phyloP scores from a whole-genome alignment of 306 rosid genomes.

The Gleditsia sinensis region DNA sequence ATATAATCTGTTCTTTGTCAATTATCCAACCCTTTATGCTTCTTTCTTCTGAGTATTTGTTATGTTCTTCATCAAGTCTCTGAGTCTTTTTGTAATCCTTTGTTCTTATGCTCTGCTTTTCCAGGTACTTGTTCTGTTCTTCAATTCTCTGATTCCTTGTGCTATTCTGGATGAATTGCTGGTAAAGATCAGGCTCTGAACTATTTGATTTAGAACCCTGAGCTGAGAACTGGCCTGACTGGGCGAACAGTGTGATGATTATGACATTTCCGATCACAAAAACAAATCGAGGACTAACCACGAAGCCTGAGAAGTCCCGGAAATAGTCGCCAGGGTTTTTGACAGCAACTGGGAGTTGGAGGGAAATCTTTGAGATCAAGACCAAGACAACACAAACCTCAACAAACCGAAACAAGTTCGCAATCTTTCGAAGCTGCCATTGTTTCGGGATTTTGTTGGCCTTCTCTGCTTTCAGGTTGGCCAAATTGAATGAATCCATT shows the following conservation, averaged over 20 bases:
- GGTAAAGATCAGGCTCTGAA: conserved; percentile 47
- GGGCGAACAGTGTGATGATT: conserved; percentile 66
- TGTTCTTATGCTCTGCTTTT: conserved; percentile 10
- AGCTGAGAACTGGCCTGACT: conserved; percentile 60
- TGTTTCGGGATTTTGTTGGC: conserved; percentile 56
- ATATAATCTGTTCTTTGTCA: background rate
- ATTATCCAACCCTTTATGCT: background rate
- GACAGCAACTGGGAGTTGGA: conserved; percentile 54
- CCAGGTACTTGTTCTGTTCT: background rate
- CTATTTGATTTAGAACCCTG: conserved; percentile 28
- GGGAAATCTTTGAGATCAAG: conserved; percentile 59
- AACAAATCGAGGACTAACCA: conserved; percentile 66
- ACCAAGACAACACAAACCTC: conserved; percentile 62
- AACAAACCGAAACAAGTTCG: conserved; percentile 56
- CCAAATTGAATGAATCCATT: conserved; percentile 69
- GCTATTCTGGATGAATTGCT: conserved; percentile 49
- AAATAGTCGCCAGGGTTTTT: conserved; percentile 65
- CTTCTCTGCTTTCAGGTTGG: conserved; percentile 69
- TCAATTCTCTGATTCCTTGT: conserved; percentile 38
- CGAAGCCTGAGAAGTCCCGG: conserved; percentile 43
- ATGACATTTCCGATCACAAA: conserved; percentile 76
- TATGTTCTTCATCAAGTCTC: background rate
- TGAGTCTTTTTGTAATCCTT: conserved; percentile 43
- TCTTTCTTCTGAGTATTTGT: background rate
- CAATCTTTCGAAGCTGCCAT: conserved; percentile 51